Percentiles rank a stretch among this genome's conserved stretches.
These are phyloP conservation scores for Penicillium fimorum DNA, from an alignment of 495 filamentous ascomycete genomes.

Conservation along the genomic window DNA sequence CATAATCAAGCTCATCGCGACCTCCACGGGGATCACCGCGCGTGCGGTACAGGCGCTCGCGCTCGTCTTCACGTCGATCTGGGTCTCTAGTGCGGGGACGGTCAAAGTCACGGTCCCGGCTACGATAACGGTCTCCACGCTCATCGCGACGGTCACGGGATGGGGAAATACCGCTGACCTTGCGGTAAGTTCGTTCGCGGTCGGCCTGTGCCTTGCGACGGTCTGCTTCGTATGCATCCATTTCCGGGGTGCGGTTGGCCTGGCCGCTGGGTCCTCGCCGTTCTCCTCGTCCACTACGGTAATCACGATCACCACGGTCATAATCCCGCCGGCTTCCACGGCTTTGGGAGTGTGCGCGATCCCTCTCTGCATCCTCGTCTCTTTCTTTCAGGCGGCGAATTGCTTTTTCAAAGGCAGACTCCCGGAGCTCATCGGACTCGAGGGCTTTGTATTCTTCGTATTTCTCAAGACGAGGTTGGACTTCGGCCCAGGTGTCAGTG, in stretches of 20 bases:
- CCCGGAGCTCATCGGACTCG: constrained; percentile 75
- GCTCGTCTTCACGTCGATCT: constrained; percentile 68
- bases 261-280: constrained; percentile 59
- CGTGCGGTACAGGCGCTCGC: constrained; percentile 78
- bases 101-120: constrained; percentile 55
- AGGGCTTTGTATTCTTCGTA: constrained; percentile 80
- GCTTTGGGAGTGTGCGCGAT: constrained; percentile 60
- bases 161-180: constrained; percentile 61
- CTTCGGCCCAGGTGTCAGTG: constrained; percentile 81
- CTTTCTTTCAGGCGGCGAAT: constrained; percentile 87
- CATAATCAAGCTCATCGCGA: constrained; percentile 83
- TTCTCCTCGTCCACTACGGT: constrained; percentile 51
- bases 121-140: constrained; percentile 51
- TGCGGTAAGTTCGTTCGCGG: constrained; percentile 83
- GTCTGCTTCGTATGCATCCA: constrained; percentile 85
- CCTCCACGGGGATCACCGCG: constrained; percentile 73
- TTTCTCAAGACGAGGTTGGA: constrained; percentile 73
- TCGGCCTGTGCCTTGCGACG: constrained; percentile 82
- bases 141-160: constrained; percentile 55
- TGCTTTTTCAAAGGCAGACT: constrained; percentile 86
- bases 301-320: constrained; percentile 55
- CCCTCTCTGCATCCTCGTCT: constrained; percentile 78
- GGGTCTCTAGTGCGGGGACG: constrained; percentile 51
- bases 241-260: constrained; percentile 74
- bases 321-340: constrained; percentile 40